phyloP scores from a whole-genome alignment of 495 filamentous ascomycete genomes.

The Penicillium daleae region DNA sequence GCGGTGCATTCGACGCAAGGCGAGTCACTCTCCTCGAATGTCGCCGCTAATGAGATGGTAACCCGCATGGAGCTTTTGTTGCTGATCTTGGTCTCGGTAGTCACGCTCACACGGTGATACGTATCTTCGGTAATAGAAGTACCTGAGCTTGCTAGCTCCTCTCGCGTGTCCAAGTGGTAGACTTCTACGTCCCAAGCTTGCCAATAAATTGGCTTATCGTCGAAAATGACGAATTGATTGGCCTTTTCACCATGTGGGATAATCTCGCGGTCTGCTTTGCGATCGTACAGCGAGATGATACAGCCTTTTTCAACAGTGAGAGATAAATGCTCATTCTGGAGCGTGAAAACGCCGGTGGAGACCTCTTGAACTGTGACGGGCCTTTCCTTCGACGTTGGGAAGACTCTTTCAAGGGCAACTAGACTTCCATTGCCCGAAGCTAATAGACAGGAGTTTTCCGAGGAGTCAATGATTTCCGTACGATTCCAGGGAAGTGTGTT shows the following conservation, averaged over 20 bases:
- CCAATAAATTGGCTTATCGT: constrained; percentile 98
- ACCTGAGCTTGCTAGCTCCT: constrained; percentile 65
- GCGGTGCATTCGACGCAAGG: constrained; percentile 76
- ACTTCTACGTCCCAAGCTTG: constrained; percentile 99
- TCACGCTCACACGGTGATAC: constrained; percentile 74
- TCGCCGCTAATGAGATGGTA: constrained; percentile 79
- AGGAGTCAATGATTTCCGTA: constrained; percentile 69
- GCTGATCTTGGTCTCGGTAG: constrained; percentile 82
- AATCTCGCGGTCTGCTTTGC: constrained; percentile 69
- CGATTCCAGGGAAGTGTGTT: constrained; percentile 87
- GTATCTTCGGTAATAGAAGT: constrained; percentile 69
- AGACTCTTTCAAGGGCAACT: constrained; percentile 51
- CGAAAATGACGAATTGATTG: constrained; percentile 91
- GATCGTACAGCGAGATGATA: constrained; percentile 85
- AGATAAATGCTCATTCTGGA: constrained; percentile 74
- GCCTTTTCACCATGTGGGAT: constrained; percentile 80
- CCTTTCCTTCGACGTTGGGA: constrained; percentile 24
- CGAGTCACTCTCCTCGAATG: constrained; percentile 53
- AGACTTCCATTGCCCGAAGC: constrained; percentile 33
- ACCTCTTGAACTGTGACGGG: constrained; percentile 64
- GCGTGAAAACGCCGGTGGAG: constrained; percentile 70
- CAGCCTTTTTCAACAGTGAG: constrained; percentile 71
- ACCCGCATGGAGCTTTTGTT: constrained; percentile 84
- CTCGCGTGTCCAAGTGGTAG: constrained; percentile 85
- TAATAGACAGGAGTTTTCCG: constrained; percentile 27